Percentiles rank a stretch among this genome's conserved stretches.
Evolutionary conservation across 2,329 filamentous ascomycete genomes (phyloP).

Genomic region (Aphanoascus verrucosus): DNA sequence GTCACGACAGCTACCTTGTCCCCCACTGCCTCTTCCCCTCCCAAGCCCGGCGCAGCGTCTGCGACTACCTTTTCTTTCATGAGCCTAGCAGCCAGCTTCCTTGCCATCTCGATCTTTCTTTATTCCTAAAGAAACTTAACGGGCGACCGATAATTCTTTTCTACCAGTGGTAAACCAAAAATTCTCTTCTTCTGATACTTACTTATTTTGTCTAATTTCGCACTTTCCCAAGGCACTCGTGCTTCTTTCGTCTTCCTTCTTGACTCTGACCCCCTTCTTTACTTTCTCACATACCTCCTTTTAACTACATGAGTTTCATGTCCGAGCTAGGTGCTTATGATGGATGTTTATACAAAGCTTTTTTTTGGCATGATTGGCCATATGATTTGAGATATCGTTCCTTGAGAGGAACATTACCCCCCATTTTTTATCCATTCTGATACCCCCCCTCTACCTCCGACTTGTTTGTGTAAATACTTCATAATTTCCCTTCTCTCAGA

Average conservation of each 20-base stretch:
- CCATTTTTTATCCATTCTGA: slow-evolving; percentile 4
- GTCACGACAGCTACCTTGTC: slow-evolving; percentile 7
- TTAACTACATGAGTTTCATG: slow-evolving; percentile 13
- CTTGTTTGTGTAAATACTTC: slow-evolving; percentile 8
- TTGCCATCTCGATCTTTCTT: slow-evolving; percentile 15
- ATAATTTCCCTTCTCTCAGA: slow-evolving; percentile 7
- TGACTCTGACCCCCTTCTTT: background rate
- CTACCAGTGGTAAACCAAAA: slow-evolving; percentile 1
- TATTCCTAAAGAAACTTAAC: slow-evolving; percentile 12
- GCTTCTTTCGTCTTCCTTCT: background rate
- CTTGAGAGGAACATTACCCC: background rate
- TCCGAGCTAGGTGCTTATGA: slow-evolving; percentile 14
- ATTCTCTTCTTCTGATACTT: background rate
- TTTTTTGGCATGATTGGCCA: background rate
- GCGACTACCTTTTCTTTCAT: slow-evolving; percentile 16
- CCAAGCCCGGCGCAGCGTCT: slow-evolving; percentile 14
- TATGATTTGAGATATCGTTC: background rate
- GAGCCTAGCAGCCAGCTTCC: slow-evolving; percentile 17
- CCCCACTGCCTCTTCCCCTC: slow-evolving; percentile 9
- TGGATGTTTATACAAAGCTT: slow-evolving; percentile 9
- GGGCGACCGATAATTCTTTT: slow-evolving; percentile 4
- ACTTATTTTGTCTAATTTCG: slow-evolving; percentile 3
- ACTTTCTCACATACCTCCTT: slow-evolving; percentile 9
- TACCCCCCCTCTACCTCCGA: background rate
- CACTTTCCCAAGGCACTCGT: background rate